phyloP scores from a whole-genome alignment of 1,284 basidiomycete genomes.

The Omphalotus olearius region DNA sequence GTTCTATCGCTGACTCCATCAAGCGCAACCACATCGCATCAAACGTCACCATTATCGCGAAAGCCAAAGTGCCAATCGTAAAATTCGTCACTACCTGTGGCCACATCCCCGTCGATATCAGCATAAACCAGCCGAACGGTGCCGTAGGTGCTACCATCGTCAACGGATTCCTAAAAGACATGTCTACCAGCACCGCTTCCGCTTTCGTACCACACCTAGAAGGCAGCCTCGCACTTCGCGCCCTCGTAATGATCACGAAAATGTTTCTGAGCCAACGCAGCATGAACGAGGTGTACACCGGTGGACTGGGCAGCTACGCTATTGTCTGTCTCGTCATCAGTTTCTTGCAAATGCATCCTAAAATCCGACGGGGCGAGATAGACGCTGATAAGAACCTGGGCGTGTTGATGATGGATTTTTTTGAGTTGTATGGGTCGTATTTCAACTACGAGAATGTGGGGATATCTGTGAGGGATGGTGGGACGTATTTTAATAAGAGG shows the following conservation, averaged over 20 bases:
- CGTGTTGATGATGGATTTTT: slow-evolving; percentile 91
- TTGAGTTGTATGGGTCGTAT: slow-evolving; percentile 90
- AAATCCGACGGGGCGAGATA: slow-evolving; percentile 85
- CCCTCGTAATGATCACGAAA: slow-evolving; percentile 86
- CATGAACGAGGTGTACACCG: slow-evolving; percentile 97
- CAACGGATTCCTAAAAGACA: slow-evolving; percentile 71
- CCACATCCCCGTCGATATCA: slow-evolving; percentile 85
- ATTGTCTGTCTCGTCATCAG: slow-evolving; percentile 92
- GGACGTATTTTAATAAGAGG: slow-evolving; percentile 80
- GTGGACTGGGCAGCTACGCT: slow-evolving; percentile 92
- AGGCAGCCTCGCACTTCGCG: slow-evolving; percentile 59
- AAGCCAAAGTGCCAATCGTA: slow-evolving; percentile 90
- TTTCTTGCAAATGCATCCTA: slow-evolving; percentile 97
- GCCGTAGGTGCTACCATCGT: slow-evolving; percentile 80
- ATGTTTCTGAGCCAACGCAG: slow-evolving; percentile 85
- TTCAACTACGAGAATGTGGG: slow-evolving; percentile 94
- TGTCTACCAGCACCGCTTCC: slow-evolving; percentile 40
- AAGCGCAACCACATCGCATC: slow-evolving; percentile 52
- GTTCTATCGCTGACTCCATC: slow-evolving; percentile 61
- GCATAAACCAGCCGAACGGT: slow-evolving; percentile 86
- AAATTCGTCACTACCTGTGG: slow-evolving; percentile 85
- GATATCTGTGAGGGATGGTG: slow-evolving; percentile 83
- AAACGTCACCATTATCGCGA: slow-evolving; percentile 82
- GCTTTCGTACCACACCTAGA: slow-evolving; percentile 18
- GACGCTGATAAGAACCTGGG: slow-evolving; percentile 87